Conservation (phyloP, 495 filamentous ascomycete species). For the Rhypophila decipiens region DNA sequence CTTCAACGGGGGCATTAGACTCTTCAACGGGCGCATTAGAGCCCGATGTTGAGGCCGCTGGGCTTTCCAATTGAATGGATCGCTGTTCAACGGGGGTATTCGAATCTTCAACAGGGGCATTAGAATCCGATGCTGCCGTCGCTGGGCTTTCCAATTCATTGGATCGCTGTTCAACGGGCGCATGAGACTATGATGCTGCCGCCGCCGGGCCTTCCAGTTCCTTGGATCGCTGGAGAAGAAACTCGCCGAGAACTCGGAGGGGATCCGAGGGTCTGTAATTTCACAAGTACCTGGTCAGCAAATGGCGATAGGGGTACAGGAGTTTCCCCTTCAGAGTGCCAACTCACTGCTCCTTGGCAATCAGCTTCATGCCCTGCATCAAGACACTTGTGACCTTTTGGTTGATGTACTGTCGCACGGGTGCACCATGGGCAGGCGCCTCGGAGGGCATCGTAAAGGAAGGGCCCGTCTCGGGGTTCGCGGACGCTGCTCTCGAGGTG, state of each 20-base stretch:
- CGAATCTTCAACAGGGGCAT: too few species aligned
- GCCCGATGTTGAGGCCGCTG: too few species aligned
- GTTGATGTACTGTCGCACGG: conserved; percentile 84
- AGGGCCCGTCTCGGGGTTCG: conserved; percentile 42
- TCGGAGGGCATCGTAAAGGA: conserved; percentile 47
- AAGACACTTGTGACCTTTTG: conserved; percentile 76
- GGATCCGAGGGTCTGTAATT: conserved; percentile 67
- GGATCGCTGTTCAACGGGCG: too few species aligned
- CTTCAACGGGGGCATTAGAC: too few species aligned
- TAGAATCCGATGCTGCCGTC: too few species aligned
- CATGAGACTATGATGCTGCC: not conserved
- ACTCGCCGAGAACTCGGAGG: conserved; percentile 78
- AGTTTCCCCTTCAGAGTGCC: not conserved
- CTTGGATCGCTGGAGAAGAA: conserved; percentile 70
- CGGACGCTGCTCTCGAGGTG: conserved; percentile 44
- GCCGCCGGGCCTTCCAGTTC: conserved; percentile 52
- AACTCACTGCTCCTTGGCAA: conserved; percentile 77
- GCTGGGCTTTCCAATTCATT: too few species aligned
- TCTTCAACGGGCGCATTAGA: too few species aligned
- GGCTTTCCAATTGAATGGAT: too few species aligned
- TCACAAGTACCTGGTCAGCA: not conserved
- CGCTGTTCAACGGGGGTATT: too few species aligned
- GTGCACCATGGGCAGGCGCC: conserved; percentile 67
- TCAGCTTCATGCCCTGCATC: conserved; percentile 85
- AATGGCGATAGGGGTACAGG: not conserved